phyloP scores from a whole-genome alignment of 805 yeast genomes.

The Maudiozyma turicensis region DNA sequence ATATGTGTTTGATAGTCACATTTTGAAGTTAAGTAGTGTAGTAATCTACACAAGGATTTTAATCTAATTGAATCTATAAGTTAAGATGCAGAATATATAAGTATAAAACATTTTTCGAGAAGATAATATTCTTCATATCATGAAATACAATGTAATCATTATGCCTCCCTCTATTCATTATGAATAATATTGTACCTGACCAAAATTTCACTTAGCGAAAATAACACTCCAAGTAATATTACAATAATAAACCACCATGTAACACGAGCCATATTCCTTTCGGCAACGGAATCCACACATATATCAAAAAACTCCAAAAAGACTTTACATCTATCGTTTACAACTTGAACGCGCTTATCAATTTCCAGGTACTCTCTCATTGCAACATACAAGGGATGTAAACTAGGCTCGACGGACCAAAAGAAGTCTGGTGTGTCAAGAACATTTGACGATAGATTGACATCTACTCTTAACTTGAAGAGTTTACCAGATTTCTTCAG shows the following conservation, averaged over 20 bases:
- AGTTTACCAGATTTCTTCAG: conserved; percentile 82
- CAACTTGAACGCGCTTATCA: conserved; percentile 86
- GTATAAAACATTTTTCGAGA: too few species aligned
- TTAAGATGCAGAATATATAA: too few species aligned
- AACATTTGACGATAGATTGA: conserved; percentile 80
- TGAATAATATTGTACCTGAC: conserved; percentile 45
- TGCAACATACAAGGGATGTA: conserved; percentile 85
- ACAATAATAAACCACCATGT: conserved; percentile 84
- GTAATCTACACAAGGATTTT: too few species aligned
- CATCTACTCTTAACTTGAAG: conserved; percentile 87
- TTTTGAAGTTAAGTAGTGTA: too few species aligned
- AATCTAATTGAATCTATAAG: too few species aligned
- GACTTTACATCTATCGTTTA: conserved; percentile 89
- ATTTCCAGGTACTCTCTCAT: conserved; percentile 88
- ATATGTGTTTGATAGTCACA: too few species aligned
- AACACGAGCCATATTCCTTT: conserved; percentile 80
- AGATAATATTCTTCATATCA: background rate
- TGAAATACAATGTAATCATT: background rate
- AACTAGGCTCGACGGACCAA: conserved; percentile 92
- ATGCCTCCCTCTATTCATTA: conserved; percentile 2
- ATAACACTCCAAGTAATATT: conserved; percentile 66
- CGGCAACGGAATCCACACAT: conserved; percentile 89
- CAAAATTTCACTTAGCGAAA: conserved; percentile 63
- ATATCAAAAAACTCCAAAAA: conserved; percentile 89
- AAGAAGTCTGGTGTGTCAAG: conserved; percentile 93